These are phyloP conservation scores for Mycena capillaripes DNA, from an alignment of 768 basidiomycete genomes.

Conservation along the genomic window DNA sequence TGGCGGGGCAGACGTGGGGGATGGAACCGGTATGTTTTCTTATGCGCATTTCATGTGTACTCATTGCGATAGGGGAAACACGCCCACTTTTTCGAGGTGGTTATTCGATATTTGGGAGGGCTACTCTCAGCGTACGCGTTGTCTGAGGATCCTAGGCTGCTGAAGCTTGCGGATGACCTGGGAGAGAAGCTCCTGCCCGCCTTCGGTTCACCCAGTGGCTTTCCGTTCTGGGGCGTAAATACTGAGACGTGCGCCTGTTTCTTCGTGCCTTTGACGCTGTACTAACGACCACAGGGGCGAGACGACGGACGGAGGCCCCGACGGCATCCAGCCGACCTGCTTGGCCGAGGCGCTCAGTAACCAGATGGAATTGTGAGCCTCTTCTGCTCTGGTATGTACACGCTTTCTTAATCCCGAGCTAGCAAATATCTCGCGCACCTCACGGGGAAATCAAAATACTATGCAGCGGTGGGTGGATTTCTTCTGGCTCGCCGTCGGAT, in stretches of 20 bases:
- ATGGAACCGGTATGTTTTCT: slow-evolving; percentile 9
- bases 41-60: background rate
- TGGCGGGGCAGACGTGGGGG: slow-evolving; percentile 44
- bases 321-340: slow-evolving; percentile 19
- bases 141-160: slow-evolving; percentile 47
- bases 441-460: slow-evolving; percentile 58
- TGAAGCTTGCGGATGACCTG: slow-evolving; percentile 70
- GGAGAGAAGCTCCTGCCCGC: slow-evolving; percentile 68
- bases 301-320: background rate
- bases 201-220: slow-evolving; percentile 69
- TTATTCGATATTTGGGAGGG: slow-evolving; percentile 38
- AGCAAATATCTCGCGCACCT: slow-evolving; percentile 66
- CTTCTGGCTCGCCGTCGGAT: background rate
- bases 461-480: slow-evolving; percentile 40
- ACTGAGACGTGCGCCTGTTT: slow-evolving; percentile 53
- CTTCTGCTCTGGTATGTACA: background rate
- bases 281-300: slow-evolving; percentile 13
- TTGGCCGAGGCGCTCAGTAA: slow-evolving; percentile 61
- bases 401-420: background rate
- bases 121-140: slow-evolving; percentile 38
- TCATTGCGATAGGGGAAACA: slow-evolving; percentile 11
- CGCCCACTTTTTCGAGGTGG: slow-evolving; percentile 39
- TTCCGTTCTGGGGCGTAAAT: slow-evolving; percentile 70
- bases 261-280: slow-evolving; percentile 37
- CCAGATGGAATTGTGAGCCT: slow-evolving; percentile 56